Evolutionary conservation across 345 rosid species (phyloP).

Genomic region (Gossypium australe): DNA sequence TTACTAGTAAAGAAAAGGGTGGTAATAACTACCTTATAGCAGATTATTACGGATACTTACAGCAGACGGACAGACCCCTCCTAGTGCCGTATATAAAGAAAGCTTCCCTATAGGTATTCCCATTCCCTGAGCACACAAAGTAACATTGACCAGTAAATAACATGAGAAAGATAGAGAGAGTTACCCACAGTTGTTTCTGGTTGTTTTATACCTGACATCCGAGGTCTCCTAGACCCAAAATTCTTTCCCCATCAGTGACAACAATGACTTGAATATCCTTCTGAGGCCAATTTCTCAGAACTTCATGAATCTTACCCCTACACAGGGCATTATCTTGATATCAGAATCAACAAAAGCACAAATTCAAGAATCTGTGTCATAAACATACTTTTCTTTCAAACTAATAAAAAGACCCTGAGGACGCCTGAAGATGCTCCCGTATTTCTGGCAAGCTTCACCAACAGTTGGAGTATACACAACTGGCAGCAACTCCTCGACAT

Average conservation of each 20-base stretch:
- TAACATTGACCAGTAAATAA: background rate
- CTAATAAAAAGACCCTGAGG: slow-evolving; percentile 79
- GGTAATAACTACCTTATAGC: background rate
- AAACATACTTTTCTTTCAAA: slow-evolving; percentile 75
- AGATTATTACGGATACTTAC: slow-evolving; percentile 40
- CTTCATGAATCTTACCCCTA: slow-evolving; percentile 85
- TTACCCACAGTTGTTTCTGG: background rate
- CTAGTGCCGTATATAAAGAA: slow-evolving; percentile 85
- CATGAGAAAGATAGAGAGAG: background rate
- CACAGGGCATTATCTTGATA: background rate
- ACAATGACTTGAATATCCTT: slow-evolving; percentile 92
- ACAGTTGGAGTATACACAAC: slow-evolving; percentile 95
- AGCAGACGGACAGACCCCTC: slow-evolving; percentile 95
- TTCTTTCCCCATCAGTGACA: slow-evolving; percentile 95
- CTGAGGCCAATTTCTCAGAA: slow-evolving; percentile 92
- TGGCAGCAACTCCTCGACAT: slow-evolving; percentile 93
- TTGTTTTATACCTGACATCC: slow-evolving; percentile 70
- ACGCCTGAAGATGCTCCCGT: no score
- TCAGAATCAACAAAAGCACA: slow-evolving; percentile 9
- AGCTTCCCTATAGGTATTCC: slow-evolving; percentile 97
- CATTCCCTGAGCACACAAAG: slow-evolving; percentile 57
- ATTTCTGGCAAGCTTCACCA: slow-evolving; percentile 69
- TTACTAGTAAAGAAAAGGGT: background rate
- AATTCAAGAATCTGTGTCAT: background rate
- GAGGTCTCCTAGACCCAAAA: slow-evolving; percentile 90